These are phyloP conservation scores for Torulaspora quercuum DNA, from an alignment of 805 yeast genomes.

Conservation along the genomic window DNA sequence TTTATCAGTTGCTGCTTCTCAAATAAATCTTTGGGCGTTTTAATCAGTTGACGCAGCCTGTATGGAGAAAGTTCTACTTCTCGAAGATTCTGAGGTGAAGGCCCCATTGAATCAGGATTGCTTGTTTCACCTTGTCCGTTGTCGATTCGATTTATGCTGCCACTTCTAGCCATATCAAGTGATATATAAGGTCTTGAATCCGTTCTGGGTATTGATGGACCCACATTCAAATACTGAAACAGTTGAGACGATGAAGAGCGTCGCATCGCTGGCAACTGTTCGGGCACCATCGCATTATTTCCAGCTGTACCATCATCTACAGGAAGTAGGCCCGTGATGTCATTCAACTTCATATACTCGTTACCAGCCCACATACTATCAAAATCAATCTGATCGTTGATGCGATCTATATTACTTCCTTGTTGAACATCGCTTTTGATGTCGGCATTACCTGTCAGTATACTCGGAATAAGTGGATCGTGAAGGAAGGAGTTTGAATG, in stretches of 20 bases:
- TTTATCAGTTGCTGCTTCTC: constrained; percentile 18
- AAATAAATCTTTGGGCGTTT: constrained; percentile 25
- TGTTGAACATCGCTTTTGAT: neutral
- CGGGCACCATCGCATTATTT: neutral
- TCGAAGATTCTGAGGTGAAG: constrained; percentile 9
- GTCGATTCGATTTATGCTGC: constrained; percentile 5
- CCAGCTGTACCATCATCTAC: constrained; percentile 1
- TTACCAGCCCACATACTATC: constrained; percentile 53
- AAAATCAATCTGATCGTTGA: constrained; percentile 28
- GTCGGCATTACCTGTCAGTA: constrained; percentile 4
- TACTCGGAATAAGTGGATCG: constrained; percentile 11
- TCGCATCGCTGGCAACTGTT: constrained; percentile 4
- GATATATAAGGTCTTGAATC: constrained; percentile 28
- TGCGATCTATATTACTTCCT: neutral
- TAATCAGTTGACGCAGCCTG: constrained; percentile 22
- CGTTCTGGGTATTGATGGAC: constrained; percentile 10
- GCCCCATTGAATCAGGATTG: constrained; percentile 5
- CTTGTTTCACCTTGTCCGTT: constrained; percentile 3
- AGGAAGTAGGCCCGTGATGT: constrained; percentile 15
- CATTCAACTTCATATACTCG: constrained; percentile 27
- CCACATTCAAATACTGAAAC: constrained; percentile 12
- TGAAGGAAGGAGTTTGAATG: constrained; percentile 9
- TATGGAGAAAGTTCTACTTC: constrained; percentile 20
- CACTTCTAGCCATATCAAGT: constrained; percentile 16
- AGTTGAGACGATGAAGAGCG: constrained; percentile 12